These are phyloP conservation scores for Kodamaea kaohsiungensis DNA, from an alignment of 805 yeast species.

Conservation along the genomic window DNA sequence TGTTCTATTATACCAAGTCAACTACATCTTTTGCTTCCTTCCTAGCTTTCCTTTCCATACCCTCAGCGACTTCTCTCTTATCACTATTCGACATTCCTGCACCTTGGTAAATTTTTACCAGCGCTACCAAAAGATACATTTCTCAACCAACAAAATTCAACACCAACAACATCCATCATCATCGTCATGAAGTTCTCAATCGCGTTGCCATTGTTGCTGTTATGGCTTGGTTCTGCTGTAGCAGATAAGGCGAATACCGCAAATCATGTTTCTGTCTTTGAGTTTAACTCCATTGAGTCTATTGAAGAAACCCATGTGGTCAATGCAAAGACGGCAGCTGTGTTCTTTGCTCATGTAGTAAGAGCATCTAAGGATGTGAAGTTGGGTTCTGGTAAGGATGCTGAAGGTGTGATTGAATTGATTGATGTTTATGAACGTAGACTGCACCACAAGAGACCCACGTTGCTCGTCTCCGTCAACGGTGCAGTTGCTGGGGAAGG, in stretches of 20 bases:
- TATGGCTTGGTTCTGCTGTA: neutral
- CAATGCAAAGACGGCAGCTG: constrained; percentile 30
- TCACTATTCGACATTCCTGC: neutral
- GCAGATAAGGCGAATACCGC: neutral
- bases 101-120: too few species aligned
- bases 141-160: constrained; percentile 1
- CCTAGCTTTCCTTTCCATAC: too few species aligned
- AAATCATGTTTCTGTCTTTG: constrained; percentile 12
- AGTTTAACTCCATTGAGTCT: constrained; percentile 6
- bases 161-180: constrained; percentile 2
- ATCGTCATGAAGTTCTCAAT: neutral
- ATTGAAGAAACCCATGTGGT: constrained; percentile 1
- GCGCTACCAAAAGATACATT: neutral
- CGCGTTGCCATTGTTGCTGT: constrained; percentile 6
- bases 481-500: constrained; percentile 41
- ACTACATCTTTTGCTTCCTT: neutral
- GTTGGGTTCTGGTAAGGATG: constrained; percentile 32
- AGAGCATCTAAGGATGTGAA: constrained; percentile 39
- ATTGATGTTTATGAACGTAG: constrained; percentile 8
- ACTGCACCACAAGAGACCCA: constrained; percentile 19
- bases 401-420: constrained; percentile 25
- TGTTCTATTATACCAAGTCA: too few species aligned
- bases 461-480: constrained; percentile 39
- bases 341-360: constrained; percentile 48
- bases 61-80: neutral